Percentiles rank a stretch among this genome's conserved stretches.
These are phyloP conservation scores for Eruca vesicaria DNA, from an alignment of 441 rosid genomes.

Conservation along the genomic window DNA sequence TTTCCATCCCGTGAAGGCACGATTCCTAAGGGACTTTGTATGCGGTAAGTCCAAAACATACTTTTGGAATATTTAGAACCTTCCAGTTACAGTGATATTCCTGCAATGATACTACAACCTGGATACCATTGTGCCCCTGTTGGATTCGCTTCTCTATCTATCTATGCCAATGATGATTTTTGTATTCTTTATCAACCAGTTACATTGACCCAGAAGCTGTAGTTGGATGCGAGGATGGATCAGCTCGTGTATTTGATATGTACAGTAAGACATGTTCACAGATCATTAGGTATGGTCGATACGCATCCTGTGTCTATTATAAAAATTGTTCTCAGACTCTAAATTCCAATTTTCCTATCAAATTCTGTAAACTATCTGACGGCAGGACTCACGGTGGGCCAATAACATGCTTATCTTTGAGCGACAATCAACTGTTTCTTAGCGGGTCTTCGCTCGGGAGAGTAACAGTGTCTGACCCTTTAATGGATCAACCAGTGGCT, in stretches of 20 bases:
- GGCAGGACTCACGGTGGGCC: slow-evolving; percentile 81
- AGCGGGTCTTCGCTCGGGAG: slow-evolving; percentile 77
- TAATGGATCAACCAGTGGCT: slow-evolving; percentile 58
- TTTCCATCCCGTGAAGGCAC: slow-evolving; percentile 78
- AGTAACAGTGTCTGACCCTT: slow-evolving; percentile 63
- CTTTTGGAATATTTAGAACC: not conserved
- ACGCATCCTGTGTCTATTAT: not conserved
- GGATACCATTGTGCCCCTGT: not conserved
- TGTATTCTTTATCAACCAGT: slow-evolving; percentile 36
- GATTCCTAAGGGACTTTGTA: slow-evolving; percentile 66
- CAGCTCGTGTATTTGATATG: slow-evolving; percentile 87
- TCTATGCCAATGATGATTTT: not conserved
- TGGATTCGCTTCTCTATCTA: not conserved
- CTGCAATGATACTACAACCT: slow-evolving; percentile 2
- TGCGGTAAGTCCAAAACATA: slow-evolving; percentile 57
- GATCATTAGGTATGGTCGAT: slow-evolving; percentile 66
- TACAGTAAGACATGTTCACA: slow-evolving; percentile 78
- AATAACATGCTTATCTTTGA: slow-evolving; percentile 67
- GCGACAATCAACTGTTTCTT: slow-evolving; percentile 63
- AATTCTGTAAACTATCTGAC: not conserved
- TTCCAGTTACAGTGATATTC: not conserved
- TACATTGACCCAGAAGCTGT: slow-evolving; percentile 91
- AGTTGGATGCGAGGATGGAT: slow-evolving; percentile 92
- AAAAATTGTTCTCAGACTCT: not conserved
- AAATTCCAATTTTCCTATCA: not conserved